A percentile compares a stretch with the other conserved stretches of the same genome.
These are phyloP conservation scores for Tulasnella sp. DNA, from an alignment of 768 basidiomycete genomes.

Conservation along the genomic window DNA sequence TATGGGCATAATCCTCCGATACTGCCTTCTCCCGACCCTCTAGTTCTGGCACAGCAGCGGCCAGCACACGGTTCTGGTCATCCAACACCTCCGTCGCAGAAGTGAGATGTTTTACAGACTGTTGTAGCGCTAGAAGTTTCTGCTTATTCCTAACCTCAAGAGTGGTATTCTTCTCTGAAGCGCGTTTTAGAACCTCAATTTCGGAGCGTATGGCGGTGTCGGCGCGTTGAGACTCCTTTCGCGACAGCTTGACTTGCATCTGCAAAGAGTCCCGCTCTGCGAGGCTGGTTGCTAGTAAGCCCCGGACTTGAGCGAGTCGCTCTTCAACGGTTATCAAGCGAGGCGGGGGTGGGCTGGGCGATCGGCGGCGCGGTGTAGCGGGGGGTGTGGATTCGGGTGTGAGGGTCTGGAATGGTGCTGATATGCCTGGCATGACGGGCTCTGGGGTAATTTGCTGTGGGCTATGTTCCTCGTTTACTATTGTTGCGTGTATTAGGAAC, in stretches of 20 bases:
- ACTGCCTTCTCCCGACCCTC: slow-evolving; percentile 23
- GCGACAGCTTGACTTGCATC: slow-evolving; percentile 58
- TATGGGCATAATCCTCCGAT: slow-evolving; percentile 29
- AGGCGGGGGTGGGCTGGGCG: slow-evolving; percentile 22
- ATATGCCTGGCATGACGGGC: background rate
- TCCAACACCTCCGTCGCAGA: slow-evolving; percentile 40
- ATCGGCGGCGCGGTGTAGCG: slow-evolving; percentile 3
- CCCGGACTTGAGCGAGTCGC: slow-evolving; percentile 50
- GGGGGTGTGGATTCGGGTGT: slow-evolving; percentile 16
- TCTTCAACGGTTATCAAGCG: slow-evolving; percentile 51
- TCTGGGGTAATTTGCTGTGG: background rate
- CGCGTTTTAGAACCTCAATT: slow-evolving; percentile 72
- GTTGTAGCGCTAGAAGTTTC: slow-evolving; percentile 78
- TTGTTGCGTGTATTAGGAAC: background rate
- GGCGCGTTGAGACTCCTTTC: slow-evolving; percentile 73
- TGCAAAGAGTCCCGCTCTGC: slow-evolving; percentile 59
- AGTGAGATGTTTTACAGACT: slow-evolving; percentile 71
- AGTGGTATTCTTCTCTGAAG: slow-evolving; percentile 65
- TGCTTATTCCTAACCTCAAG: slow-evolving; percentile 74
- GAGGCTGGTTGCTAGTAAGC: slow-evolving; percentile 49
- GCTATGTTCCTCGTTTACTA: background rate
- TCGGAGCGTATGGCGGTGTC: slow-evolving; percentile 72
- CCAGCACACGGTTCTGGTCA: slow-evolving; percentile 25
- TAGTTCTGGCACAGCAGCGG: slow-evolving; percentile 6
- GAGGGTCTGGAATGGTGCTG: slow-evolving; percentile 7